A percentile compares a stretch with the other conserved stretches of the same genome.
Evolutionary conservation across 345 rosid genomes (phyloP).

Genomic region (Excoecaria agallocha): DNA sequence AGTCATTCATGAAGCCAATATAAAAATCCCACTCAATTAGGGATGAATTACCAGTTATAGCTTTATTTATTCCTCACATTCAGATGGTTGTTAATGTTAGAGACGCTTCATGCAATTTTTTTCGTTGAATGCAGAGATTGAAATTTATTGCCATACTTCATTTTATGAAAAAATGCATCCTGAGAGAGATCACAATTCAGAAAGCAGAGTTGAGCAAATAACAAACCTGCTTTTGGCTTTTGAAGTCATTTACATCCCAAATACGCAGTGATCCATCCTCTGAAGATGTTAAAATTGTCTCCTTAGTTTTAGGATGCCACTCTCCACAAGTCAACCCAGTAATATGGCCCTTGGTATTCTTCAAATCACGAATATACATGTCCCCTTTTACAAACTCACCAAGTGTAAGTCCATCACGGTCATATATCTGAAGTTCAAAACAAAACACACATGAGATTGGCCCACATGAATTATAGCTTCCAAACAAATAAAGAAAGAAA

Average conservation of each 20-base stretch:
- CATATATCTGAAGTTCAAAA: conserved; percentile 62
- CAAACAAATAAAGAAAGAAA: neutral
- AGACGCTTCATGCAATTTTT: neutral
- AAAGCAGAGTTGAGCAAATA: neutral
- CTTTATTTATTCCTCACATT: neutral
- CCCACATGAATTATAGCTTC: neutral
- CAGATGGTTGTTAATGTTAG: neutral
- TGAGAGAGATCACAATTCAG: neutral
- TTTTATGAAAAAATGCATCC: conserved; percentile 2
- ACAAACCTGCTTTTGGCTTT: conserved; percentile 83
- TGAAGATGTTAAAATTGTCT: conserved; percentile 87
- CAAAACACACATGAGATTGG: conserved; percentile 6
- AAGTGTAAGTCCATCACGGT: conserved; percentile 90
- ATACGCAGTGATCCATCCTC: conserved; percentile 95
- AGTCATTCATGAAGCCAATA: neutral
- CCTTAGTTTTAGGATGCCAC: conserved; percentile 86
- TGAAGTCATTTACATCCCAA: conserved; percentile 97
- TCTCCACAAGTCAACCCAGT: conserved; percentile 92
- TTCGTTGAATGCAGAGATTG: neutral
- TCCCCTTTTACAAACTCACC: conserved; percentile 98
- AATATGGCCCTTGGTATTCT: conserved; percentile 95
- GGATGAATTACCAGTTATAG: neutral
- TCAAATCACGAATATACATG: conserved; percentile 95
- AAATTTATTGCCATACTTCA: neutral
- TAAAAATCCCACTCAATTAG: neutral